phyloP scores from a whole-genome alignment of 139 green algal genomes.

The Marvania coccoides region DNA sequence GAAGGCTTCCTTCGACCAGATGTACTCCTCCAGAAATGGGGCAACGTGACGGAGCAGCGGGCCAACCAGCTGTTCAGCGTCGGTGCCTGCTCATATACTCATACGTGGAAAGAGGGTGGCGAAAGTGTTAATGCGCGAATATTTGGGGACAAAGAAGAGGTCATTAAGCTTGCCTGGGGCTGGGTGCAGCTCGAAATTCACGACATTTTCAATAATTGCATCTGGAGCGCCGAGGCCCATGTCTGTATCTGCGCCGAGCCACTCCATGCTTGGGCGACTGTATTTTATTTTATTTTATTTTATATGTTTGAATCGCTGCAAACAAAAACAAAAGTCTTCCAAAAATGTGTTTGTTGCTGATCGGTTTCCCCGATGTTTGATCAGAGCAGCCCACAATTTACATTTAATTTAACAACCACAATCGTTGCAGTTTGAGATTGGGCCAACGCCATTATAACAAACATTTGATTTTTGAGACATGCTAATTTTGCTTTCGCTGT shows the following conservation, averaged over 20 bases:
- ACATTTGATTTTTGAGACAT: no score
- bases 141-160: neutral
- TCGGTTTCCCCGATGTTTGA: no score
- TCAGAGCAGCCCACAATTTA: no score
- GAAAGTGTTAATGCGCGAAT: neutral
- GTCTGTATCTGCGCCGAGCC: neutral
- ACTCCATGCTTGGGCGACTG: neutral
- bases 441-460: no score
- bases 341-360: no score
- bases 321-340: no score
- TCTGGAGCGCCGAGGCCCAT: neutral
- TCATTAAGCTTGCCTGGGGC: neutral
- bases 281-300: no score
- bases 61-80: neutral
- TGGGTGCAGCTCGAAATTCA: neutral
- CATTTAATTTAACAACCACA: no score
- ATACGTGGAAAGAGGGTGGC: neutral
- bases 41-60: neutral
- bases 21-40: constrained; percentile 13
- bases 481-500: no score
- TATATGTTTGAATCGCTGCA: no score
- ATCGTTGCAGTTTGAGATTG: no score
- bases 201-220: neutral
- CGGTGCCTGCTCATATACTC: neutral
- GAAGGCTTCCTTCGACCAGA: constrained; percentile 48